These are phyloP conservation scores for Phytophthora niederhauseri DNA, from an alignment of 352 stramenopile genomes.

Conservation along the genomic window DNA sequence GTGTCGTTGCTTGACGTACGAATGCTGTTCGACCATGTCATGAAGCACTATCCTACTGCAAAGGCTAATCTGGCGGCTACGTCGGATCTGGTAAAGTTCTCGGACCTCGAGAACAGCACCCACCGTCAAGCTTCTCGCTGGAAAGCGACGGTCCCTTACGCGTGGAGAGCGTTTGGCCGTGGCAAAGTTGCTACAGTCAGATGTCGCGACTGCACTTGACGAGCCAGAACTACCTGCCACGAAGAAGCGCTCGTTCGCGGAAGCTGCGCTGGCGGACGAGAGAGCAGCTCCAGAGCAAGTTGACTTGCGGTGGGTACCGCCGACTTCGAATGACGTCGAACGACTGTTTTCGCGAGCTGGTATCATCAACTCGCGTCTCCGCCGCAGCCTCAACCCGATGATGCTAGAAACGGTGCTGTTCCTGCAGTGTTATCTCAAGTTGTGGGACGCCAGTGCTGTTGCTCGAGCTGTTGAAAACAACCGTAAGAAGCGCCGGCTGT, in stretches of 20 bases:
- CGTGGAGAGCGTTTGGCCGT: background rate
- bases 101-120: slow-evolving; percentile 2
- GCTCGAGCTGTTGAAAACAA: background rate
- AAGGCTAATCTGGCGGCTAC: background rate
- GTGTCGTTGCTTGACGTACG: background rate
- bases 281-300: background rate
- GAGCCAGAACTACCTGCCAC: background rate
- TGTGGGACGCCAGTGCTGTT: background rate
- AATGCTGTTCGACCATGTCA: slow-evolving; percentile 10
- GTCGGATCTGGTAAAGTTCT: background rate
- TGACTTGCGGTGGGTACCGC: background rate
- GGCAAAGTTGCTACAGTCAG: background rate
- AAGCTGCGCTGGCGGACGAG: background rate
- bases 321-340: background rate
- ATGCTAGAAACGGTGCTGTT: background rate
- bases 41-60: background rate
- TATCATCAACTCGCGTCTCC: background rate
- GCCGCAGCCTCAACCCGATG: slow-evolving; percentile 3
- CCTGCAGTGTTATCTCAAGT: background rate
- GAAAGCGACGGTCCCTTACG: background rate
- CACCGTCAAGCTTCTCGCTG: background rate
- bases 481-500: background rate
- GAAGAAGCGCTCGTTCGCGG: background rate
- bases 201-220: background rate
- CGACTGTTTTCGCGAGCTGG: background rate